These are phyloP conservation scores for Puccinia brachypodii DNA, from an alignment of 1,284 basidiomycete species.

Conservation along the genomic window DNA sequence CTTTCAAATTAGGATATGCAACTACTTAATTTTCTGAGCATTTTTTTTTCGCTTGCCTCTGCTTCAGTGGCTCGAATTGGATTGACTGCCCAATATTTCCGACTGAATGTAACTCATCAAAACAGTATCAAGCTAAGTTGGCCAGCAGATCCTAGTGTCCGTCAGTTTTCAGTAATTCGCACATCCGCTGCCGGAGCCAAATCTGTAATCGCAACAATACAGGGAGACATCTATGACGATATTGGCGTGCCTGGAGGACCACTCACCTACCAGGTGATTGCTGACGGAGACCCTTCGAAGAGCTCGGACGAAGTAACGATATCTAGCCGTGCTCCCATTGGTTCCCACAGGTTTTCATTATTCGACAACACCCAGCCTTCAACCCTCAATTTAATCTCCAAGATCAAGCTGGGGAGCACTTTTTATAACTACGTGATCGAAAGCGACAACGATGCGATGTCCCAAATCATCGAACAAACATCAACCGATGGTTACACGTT, in stretches of 20 bases:
- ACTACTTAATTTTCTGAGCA: background rate
- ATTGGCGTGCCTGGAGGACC: background rate
- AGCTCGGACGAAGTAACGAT: background rate
- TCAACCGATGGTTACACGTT: conserved; percentile 31
- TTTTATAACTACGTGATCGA: conserved; percentile 13
- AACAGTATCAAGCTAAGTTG: conserved; percentile 23
- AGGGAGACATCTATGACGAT: conserved; percentile 8
- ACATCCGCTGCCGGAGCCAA: background rate
- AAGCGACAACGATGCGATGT: conserved; percentile 4
- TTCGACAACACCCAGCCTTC: conserved; percentile 32
- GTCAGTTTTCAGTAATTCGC: background rate
- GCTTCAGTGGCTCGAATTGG: background rate
- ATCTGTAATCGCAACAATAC: background rate
- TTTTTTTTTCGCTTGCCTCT: background rate
- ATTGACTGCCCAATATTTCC: conserved; percentile 22
- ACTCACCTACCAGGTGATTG: conserved; percentile 15
- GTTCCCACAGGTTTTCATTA: background rate
- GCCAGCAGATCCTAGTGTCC: background rate
- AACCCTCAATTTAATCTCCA: background rate
- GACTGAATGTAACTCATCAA: background rate
- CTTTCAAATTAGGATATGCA: background rate
- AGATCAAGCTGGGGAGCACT: conserved; percentile 5
- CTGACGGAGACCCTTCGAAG: background rate
- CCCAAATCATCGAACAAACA: conserved; percentile 15
- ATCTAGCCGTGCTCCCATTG: background rate